Evolutionary conservation across 805 yeast genomes (phyloP), one percentile per base, ranked within the genome.

Genomic region (Wickerhamiella slavikovae): DNA sequence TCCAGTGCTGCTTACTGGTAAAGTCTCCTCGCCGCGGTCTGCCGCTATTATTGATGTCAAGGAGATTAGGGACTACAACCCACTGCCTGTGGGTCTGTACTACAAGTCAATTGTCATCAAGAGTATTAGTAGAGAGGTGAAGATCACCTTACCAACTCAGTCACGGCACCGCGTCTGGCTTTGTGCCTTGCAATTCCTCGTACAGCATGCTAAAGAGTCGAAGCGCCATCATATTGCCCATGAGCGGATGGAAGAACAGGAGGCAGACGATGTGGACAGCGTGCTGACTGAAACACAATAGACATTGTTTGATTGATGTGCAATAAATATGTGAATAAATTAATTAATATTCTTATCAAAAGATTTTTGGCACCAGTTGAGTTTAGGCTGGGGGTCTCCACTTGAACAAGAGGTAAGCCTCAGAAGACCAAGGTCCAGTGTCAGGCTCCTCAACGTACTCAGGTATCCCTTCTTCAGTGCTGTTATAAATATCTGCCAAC

Each of bases 91-190:
- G 0, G 95, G 94, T 1, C 53, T 85, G 24, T 78, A 74, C 49
- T 78, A 77, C 51, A 79, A 77, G 61, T 71, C 89, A 44, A 73
- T 85, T 30, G 49, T 83, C 29, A 67, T 89, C 23, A 72, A 63
- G 34, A 70, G 93, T 2, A 66, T 66, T 29, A 66, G 66, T 25
- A 66, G 73, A 30, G 55, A 67, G 3, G 54, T 85, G 39, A 78
- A 72, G 51, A 57, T 85, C 30, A 85, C 96, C 0, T 83, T 95
- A 52, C 71, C 89, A 5, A 77, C 80, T 1, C 64, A 89, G 45
- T 73, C 71, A 38, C 68, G 93, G 25, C 96, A 85, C 49, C 78
- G 78, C 44, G 70, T 80, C 23, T 85, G 98, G 98, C 73, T 62
- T 49, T 74, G 78, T 43, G 77, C 93, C 0, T 57, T 85, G 36